Conservation (phyloP, 441 rosid species). For the Geranium incanum region DNA sequence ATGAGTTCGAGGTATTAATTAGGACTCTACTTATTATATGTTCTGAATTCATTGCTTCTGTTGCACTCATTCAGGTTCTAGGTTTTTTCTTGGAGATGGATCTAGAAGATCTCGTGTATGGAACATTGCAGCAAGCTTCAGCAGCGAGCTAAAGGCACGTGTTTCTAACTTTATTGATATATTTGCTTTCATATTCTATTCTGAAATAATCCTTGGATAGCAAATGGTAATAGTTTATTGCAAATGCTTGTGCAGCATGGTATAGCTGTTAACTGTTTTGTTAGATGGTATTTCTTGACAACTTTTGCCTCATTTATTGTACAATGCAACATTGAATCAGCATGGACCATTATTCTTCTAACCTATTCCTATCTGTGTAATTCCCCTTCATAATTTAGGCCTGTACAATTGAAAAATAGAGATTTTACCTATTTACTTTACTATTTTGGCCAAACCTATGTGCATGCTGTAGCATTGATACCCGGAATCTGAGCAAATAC, state of each 20-base stretch:
- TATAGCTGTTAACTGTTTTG: background rate
- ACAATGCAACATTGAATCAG: conserved; percentile 4
- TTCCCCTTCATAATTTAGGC: background rate
- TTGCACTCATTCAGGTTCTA: background rate
- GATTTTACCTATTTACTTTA: background rate
- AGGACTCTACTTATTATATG: background rate
- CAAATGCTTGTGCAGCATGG: background rate
- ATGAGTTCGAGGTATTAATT: background rate
- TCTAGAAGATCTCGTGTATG: conserved; percentile 5
- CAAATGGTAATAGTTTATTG: background rate
- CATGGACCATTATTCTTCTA: background rate
- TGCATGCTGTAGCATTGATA: conserved; percentile 50
- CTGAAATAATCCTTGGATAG: background rate
- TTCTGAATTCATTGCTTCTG: background rate
- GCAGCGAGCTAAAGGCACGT: background rate
- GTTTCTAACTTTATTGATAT: background rate
- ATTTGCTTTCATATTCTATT: background rate
- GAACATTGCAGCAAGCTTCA: background rate
- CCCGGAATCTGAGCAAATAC: conserved; percentile 60
- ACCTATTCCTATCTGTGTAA: background rate
- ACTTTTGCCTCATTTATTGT: background rate
- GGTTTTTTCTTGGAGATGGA: background rate
- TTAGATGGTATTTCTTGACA: background rate
- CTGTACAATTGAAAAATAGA: background rate
- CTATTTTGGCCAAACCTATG: conserved; percentile 20